Evolutionary conservation across 805 yeast species (phyloP).

Genomic region (Schizosaccharomyces cryophilus): DNA sequence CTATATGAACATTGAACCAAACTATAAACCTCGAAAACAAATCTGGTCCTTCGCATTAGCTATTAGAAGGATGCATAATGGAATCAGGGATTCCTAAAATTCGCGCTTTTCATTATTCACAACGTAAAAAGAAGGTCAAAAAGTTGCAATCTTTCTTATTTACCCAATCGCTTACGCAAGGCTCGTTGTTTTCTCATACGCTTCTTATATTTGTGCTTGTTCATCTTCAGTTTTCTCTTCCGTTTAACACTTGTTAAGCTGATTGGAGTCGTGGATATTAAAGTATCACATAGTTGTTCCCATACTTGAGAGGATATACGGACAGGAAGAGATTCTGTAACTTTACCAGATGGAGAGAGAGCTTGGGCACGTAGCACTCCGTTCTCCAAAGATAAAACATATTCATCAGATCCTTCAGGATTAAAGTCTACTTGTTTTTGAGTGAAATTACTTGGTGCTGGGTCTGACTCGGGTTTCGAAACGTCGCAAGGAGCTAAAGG

Average conservation of each 20-base stretch:
- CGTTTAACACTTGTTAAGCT: slow-evolving; percentile 17
- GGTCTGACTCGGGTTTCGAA: neutral
- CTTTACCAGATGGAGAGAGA: neutral
- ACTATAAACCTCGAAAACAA: too few relatives aligned
- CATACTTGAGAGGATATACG: slow-evolving; percentile 2
- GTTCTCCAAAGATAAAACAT: neutral
- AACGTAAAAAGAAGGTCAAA: neutral
- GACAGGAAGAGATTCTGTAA: slow-evolving; percentile 1
- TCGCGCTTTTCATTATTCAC: too few relatives aligned
- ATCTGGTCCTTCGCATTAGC: too few relatives aligned
- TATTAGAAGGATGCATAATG: too few relatives aligned
- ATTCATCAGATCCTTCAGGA: neutral
- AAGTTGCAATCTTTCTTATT: slow-evolving; percentile 3
- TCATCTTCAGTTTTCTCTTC: slow-evolving; percentile 76
- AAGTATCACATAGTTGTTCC: slow-evolving; percentile 1
- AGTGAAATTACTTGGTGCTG: neutral
- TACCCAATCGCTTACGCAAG: slow-evolving; percentile 15
- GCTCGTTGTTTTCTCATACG: slow-evolving; percentile 77
- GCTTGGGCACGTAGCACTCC: neutral
- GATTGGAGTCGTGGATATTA: slow-evolving; percentile 3
- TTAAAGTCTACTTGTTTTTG: neutral
- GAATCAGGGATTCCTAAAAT: too few relatives aligned
- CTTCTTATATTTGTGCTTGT: slow-evolving; percentile 89
- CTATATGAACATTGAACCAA: too few relatives aligned
- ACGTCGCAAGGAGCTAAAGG: slow-evolving; percentile 4